Conservation (phyloP, 164 flowering plant species). For the Dillenia turbinata region DNA sequence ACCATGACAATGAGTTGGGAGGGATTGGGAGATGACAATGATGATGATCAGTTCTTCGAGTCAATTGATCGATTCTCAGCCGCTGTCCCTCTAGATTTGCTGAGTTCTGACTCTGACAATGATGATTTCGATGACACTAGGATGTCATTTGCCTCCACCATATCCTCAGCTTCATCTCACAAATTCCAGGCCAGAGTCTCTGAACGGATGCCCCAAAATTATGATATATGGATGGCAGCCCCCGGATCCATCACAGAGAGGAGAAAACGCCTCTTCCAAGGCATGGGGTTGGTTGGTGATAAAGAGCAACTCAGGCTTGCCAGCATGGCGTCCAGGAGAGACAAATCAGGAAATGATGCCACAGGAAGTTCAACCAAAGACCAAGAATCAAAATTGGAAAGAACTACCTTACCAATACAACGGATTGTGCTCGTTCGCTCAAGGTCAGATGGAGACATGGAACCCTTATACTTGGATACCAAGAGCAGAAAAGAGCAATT, state of each 20-base stretch:
- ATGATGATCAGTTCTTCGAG: conserved; percentile 67
- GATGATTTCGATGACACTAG: conserved; percentile 63
- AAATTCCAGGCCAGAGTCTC: conserved; percentile 9
- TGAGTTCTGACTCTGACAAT: conserved; percentile 52
- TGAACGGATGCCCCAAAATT: conserved; percentile 25
- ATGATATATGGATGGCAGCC: conserved; percentile 71
- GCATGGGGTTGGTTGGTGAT: conserved; percentile 56
- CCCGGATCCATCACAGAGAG: conserved; percentile 73
- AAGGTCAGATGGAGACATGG: conserved; percentile 60
- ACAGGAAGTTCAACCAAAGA: background rate
- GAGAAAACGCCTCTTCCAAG: conserved; percentile 62
- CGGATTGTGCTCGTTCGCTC: conserved; percentile 41
- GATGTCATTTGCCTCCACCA: conserved; percentile 57
- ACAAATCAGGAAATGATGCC: conserved; percentile 13
- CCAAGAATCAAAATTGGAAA: conserved; percentile 8
- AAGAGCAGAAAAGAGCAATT: conserved; percentile 41
- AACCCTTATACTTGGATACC: conserved; percentile 14
- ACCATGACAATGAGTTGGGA: conserved; percentile 64
- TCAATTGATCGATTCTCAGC: conserved; percentile 52
- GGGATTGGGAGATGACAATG: conserved; percentile 45
- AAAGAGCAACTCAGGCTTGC: conserved; percentile 33
- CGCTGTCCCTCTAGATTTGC: conserved; percentile 36
- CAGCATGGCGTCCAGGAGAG: conserved; percentile 19
- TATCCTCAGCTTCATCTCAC: conserved; percentile 27
- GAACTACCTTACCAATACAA: conserved; percentile 8